Evolutionary conservation across 495 filamentous ascomycete species (phyloP), one percentile per base, ranked within the genome.

Genomic region (Halenospora varia): DNA sequence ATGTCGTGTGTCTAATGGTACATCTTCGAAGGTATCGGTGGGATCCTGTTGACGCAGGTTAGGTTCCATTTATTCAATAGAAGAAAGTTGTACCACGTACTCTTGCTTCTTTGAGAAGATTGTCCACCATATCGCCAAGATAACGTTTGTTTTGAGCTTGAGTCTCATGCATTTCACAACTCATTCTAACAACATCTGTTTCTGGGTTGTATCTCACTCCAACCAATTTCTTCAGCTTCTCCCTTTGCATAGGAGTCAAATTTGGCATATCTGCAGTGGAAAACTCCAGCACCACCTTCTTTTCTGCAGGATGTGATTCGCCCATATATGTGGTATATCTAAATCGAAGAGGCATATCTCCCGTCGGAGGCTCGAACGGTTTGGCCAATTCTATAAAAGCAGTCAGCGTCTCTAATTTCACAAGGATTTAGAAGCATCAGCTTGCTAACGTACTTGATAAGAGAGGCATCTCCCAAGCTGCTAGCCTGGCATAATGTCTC

Each of bases 251-350:
- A 40, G 81, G 76, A 42, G 76, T 82, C 29, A 97, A 79, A 48
- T 77, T 73, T 60, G 82, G 63, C 51, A 93, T 69, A 70, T 96
- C 92, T 41, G 65, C 61, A 13, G 88, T 83, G 59, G 75, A 80
- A 65, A 97, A 94, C 69, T 96, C 90, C 24, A 97, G 82, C 4
- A 97, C 92, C 24, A 98, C 90, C 75, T 98, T 98, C 52, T 83
- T 81, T 68, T 91, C 87, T 11, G 92, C 90, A 0, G 95, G 92
- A 71, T 97, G 95, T 51, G 84, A 71, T 71, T 98, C 94, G 60
- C 95, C 95, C 81, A 97, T 83, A 72, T 97, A 97, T 47, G 85
- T 89, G n/a, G 95, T 97, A 74, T 96, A 96, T 65, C 94, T 86
- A 80, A 97, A 98, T 60, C 94, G 87, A 50, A 98, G 81, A 6